Percentiles rank a stretch among this genome's conserved stretches.
These are phyloP conservation scores for Apiotrichum porosum DNA, from an alignment of 1,284 basidiomycete species.

Conservation along the genomic window DNA sequence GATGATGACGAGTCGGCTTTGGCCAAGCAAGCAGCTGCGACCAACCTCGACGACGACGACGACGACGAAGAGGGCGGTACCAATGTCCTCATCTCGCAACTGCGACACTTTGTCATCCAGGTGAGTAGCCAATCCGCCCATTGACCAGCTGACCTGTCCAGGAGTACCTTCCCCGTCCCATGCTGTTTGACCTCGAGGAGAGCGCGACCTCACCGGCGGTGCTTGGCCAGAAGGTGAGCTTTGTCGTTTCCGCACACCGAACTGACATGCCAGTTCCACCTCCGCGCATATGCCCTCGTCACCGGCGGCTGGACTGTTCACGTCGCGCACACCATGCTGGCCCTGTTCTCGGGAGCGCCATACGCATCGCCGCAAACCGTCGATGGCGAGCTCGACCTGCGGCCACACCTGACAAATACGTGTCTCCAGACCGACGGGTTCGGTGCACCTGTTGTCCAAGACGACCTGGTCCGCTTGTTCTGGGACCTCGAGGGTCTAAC, in stretches of 20 bases:
- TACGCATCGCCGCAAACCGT: conserved; percentile 53
- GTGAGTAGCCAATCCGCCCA: conserved; percentile 53
- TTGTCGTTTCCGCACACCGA: neutral
- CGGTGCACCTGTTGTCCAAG: conserved; percentile 46
- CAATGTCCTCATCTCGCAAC: conserved; percentile 72
- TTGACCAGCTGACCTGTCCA: conserved; percentile 40
- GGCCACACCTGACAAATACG: conserved; percentile 90
- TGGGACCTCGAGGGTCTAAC: conserved; percentile 67
- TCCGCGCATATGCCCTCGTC: conserved; percentile 87
- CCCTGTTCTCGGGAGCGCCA: conserved; percentile 71
- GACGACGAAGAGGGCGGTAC: conserved; percentile 51
- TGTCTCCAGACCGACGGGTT: conserved; percentile 61
- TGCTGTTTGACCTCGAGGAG: conserved; percentile 65
- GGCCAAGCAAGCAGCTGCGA: conserved; percentile 14
- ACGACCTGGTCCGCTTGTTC: conserved; percentile 61
- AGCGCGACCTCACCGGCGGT: neutral
- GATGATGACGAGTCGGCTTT: conserved; percentile 27
- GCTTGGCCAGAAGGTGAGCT: conserved; percentile 62
- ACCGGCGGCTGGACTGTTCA: conserved; percentile 72
- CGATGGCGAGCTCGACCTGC: conserved; percentile 55
- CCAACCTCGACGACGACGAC: conserved; percentile 49
- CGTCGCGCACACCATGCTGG: conserved; percentile 76
- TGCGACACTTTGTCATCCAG: conserved; percentile 96
- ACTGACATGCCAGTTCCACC: conserved; percentile 62
- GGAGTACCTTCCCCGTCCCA: conserved; percentile 75